Conservation (phyloP, 345 rosid species). For the Eucalyptus brandiana region DNA sequence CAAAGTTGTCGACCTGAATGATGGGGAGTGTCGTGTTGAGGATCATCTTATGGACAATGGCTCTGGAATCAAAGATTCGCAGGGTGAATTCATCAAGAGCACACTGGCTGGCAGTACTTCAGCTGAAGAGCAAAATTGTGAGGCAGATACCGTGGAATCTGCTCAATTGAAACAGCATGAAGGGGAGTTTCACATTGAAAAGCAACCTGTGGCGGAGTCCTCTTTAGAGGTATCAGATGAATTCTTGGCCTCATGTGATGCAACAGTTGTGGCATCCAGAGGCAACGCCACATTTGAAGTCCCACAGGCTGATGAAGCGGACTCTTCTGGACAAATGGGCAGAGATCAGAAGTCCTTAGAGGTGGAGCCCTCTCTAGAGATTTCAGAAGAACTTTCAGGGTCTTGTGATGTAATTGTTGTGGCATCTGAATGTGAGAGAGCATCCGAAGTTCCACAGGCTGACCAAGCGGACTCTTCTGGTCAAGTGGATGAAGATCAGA, state of each 20-base stretch:
- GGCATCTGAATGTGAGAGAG: neutral
- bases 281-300: neutral
- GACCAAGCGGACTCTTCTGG: neutral
- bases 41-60: neutral
- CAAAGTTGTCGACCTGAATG: neutral
- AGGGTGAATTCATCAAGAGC: neutral
- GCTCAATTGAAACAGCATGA: neutral
- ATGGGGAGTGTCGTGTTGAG: neutral
- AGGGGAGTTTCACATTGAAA: neutral
- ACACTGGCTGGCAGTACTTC: neutral
- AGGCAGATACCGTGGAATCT: neutral
- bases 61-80: neutral
- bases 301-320: neutral
- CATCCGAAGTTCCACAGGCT: neutral
- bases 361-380: neutral
- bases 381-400: neutral
- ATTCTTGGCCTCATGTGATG: neutral
- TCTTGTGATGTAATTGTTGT: neutral
- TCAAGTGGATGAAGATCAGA: neutral
- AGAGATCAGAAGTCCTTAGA: neutral
- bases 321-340: constrained; percentile 1
- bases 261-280: neutral
- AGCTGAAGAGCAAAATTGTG: neutral
- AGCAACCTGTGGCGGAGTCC: neutral
- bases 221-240: neutral